Evolutionary conservation across 2,329 filamentous ascomycete species (phyloP).

Genomic region (Beauveria brongniartii): DNA sequence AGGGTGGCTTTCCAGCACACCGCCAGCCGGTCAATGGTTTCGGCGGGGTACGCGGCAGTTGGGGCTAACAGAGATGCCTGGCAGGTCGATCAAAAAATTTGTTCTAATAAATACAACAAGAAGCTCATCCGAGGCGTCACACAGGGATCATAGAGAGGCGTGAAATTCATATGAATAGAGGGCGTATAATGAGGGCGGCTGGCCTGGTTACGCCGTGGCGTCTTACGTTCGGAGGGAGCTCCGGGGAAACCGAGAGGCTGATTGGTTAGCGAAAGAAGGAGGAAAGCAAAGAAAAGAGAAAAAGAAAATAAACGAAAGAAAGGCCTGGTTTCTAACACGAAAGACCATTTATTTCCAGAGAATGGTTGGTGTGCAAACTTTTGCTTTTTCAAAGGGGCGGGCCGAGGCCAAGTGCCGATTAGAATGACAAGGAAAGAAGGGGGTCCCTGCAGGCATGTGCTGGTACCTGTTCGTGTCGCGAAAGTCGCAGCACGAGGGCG

Average conservation of each 20-base stretch:
- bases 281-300: too few relatives aligned
- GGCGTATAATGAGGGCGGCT: too few relatives aligned
- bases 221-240: neutral
- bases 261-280: too few relatives aligned
- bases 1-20: neutral
- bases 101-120: too few relatives aligned
- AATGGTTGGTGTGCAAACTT: neutral
- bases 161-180: too few relatives aligned
- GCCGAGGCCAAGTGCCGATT: slow-evolving; percentile 6
- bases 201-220: too few relatives aligned
- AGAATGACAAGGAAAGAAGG: neutral
- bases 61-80: too few relatives aligned
- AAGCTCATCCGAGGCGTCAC: too few relatives aligned
- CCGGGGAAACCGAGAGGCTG: neutral
- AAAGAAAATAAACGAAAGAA: too few relatives aligned
- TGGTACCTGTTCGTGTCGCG: neutral
- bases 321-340: too few relatives aligned
- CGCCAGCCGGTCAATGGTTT: neutral
- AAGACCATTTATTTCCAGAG: neutral
- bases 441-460: neutral
- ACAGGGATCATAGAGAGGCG: too few relatives aligned
- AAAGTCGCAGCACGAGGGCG: neutral
- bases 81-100: too few relatives aligned
- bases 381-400: neutral
- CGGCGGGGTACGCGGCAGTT: neutral